phyloP scores from a whole-genome alignment of 1,284 basidiomycete species.

The Hypsizygus ulmarius region DNA sequence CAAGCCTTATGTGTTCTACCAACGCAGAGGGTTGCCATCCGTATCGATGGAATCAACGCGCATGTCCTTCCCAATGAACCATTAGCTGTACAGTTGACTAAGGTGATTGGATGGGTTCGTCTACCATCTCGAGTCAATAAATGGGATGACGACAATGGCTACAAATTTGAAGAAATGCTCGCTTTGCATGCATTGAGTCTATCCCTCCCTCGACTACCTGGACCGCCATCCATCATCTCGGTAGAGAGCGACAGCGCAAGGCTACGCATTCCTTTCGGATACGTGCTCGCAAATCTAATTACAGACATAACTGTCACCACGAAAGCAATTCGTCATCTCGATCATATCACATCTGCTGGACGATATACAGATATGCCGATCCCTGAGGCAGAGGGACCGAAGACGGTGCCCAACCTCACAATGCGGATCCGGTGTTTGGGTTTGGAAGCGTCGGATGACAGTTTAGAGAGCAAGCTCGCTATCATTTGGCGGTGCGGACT shows the following conservation, averaged over 20 bases:
- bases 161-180: slow-evolving; percentile 79
- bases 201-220: slow-evolving; percentile 31
- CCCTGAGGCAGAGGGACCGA: slow-evolving; percentile 71
- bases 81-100: slow-evolving; percentile 36
- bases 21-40: slow-evolving; percentile 45
- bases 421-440: slow-evolving; percentile 62
- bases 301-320: slow-evolving; percentile 61
- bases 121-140: slow-evolving; percentile 29
- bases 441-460: slow-evolving; percentile 87
- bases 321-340: slow-evolving; percentile 70
- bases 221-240: slow-evolving; percentile 41
- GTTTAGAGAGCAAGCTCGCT: slow-evolving; percentile 80
- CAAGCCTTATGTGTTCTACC: slow-evolving; percentile 49
- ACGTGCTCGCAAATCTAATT: slow-evolving; percentile 71
- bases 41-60: slow-evolving; percentile 42
- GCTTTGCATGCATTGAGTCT: slow-evolving; percentile 62
- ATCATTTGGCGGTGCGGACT: slow-evolving; percentile 78
- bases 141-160: slow-evolving; percentile 32
- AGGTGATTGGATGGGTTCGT: slow-evolving; percentile 45
- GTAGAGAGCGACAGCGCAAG: slow-evolving; percentile 67
- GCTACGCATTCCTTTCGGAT: slow-evolving; percentile 80
- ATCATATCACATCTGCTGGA: slow-evolving; percentile 44
- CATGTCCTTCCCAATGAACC: slow-evolving; percentile 22
- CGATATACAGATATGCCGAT: slow-evolving; percentile 46
- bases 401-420: slow-evolving; percentile 64